phyloP scores from a whole-genome alignment of 768 basidiomycete genomes.

The Lenzites betulinus region DNA sequence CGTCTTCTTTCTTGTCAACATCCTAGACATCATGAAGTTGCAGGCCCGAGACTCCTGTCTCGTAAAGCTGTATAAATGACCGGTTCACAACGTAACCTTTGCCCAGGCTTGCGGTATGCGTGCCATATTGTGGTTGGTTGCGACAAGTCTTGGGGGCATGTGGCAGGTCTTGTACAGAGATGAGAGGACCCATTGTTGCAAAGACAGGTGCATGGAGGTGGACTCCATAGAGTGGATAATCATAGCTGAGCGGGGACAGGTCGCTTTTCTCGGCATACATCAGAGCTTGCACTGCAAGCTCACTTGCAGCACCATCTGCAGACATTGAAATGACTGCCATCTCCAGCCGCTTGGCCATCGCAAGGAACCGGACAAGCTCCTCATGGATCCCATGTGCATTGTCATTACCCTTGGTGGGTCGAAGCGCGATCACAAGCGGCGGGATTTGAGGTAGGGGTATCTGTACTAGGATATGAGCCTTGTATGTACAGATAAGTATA shows the following conservation, averaged over 20 bases:
- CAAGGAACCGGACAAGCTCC: too few species aligned
- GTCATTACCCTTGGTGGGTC: too few species aligned
- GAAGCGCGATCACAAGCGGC: too few species aligned
- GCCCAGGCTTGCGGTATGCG: slow-evolving; percentile 29
- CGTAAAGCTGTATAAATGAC: slow-evolving; percentile 24
- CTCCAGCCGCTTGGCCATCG: too few species aligned
- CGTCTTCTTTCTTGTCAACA: slow-evolving; percentile 35
- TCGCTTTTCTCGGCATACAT: too few species aligned
- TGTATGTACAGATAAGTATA: too few species aligned
- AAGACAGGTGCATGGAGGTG: slow-evolving; percentile 3
- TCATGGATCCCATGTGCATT: too few species aligned
- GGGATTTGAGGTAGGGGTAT: too few species aligned
- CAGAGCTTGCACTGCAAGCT: too few species aligned
- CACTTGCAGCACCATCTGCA: too few species aligned
- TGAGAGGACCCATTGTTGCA: slow-evolving; percentile 13
- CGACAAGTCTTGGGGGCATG: slow-evolving; percentile 30
- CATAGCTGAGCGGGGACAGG: not conserved
- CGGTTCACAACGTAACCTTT: slow-evolving; percentile 25
- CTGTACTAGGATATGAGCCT: too few species aligned
- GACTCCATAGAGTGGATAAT: not conserved
- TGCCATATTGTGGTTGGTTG: slow-evolving; percentile 31
- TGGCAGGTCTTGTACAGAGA: slow-evolving; percentile 19
- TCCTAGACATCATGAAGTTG: slow-evolving; percentile 27
- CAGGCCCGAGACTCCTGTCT: slow-evolving; percentile 16
- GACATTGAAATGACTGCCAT: too few species aligned